Evolutionary conservation across 108 stramenopile genomes (phyloP).

Genomic region (Cylindrotheca fusiformis): DNA sequence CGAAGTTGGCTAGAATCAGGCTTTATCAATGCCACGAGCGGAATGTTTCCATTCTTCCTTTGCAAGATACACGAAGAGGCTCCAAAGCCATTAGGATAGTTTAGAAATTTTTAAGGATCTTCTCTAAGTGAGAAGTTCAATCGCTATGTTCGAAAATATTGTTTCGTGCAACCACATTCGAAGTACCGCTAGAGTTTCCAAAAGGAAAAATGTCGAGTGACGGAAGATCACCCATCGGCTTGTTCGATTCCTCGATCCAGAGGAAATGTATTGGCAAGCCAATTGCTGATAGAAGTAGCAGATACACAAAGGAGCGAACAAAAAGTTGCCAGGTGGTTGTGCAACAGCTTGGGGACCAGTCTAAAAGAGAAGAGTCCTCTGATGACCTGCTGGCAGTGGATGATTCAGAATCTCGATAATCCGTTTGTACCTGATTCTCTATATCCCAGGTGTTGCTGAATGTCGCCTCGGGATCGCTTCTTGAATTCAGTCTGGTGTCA

Average conservation of each 20-base stretch:
- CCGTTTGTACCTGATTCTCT: too few relatives aligned
- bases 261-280: background rate
- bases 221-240: background rate
- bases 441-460: too few relatives aligned
- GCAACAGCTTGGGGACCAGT: background rate
- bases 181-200: background rate
- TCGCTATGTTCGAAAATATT: background rate
- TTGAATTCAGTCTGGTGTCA: too few relatives aligned
- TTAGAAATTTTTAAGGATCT: background rate
- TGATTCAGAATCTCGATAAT: too few relatives aligned
- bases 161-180: background rate
- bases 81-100: background rate
- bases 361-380: too few relatives aligned
- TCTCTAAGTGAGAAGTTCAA: background rate
- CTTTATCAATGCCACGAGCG: conserved; percentile 16
- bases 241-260: background rate
- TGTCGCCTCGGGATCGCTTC: too few relatives aligned
- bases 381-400: too few relatives aligned
- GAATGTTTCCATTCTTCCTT: conserved; percentile 16
- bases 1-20: conserved; percentile 31
- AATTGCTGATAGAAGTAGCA: background rate
- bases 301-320: background rate
- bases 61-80: too few relatives aligned
- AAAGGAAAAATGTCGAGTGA: background rate
- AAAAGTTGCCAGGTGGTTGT: background rate